phyloP scores from a whole-genome alignment of 306 rosid genomes.

The Betula pendula region DNA sequence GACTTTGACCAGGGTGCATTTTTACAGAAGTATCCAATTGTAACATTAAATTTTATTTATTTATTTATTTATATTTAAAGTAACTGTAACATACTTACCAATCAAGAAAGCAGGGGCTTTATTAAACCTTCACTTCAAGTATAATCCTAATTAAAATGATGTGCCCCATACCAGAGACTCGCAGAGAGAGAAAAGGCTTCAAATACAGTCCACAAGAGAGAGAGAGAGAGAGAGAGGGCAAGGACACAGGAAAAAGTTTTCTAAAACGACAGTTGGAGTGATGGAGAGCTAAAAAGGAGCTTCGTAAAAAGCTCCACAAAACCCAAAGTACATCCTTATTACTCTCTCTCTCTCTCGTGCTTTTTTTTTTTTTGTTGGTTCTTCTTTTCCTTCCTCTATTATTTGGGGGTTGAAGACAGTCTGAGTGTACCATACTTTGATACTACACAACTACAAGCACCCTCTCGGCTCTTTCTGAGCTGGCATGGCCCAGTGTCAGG shows the following conservation, averaged over 20 bases:
- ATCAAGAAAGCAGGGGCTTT: not conserved
- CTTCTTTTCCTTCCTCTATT: constrained; percentile 29
- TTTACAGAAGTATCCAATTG: not conserved
- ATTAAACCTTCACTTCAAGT: not conserved
- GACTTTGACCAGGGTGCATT: not conserved
- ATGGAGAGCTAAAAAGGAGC: constrained; percentile 9
- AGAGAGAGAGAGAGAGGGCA: not conserved
- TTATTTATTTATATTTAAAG: no score
- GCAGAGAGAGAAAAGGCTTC: no score
- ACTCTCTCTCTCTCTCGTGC: not conserved
- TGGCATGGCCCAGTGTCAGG: constrained; percentile 78
- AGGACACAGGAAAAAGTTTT: not conserved
- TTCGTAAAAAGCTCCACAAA: constrained; percentile 5
- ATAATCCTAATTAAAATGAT: not conserved
- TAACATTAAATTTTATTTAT: no score
- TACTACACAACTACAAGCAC: constrained; percentile 3
- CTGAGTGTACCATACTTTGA: constrained; percentile 22
- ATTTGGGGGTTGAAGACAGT: constrained; percentile 8
- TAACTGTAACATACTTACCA: not conserved
- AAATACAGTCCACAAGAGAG: not conserved
- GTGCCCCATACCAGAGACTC: constrained; percentile 16
- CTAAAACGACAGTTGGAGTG: constrained; percentile 14
- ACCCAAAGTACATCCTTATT: not conserved
- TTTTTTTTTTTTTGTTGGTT: no score
- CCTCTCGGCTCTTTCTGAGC: constrained; percentile 19